Conservation (phyloP, 352 stramenopile genomes). For the Globisporangium iwayamae region DNA sequence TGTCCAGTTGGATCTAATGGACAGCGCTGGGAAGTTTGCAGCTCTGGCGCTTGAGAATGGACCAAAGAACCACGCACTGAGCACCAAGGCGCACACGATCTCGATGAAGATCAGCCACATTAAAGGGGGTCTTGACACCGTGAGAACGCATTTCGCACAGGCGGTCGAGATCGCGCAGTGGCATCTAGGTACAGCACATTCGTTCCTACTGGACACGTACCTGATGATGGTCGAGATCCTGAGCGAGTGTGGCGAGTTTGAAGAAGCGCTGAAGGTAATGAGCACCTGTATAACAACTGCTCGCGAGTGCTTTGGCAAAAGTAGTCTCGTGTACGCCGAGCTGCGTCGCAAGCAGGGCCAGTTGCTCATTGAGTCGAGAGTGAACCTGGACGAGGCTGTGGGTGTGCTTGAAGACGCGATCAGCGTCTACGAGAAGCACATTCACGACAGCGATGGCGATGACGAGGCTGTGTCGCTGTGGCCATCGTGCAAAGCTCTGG, state of each 20-base stretch:
- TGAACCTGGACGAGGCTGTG: conserved; percentile 26
- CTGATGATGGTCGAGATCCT: conserved; percentile 53
- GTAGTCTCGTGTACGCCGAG: conserved; percentile 48
- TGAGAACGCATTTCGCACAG: conserved; percentile 22
- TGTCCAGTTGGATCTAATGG: conserved; percentile 13
- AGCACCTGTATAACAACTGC: conserved; percentile 26
- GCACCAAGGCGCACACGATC: conserved; percentile 25
- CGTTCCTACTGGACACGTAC: conserved; percentile 37
- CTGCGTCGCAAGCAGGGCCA: conserved; percentile 38
- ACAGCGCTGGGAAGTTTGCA: conserved; percentile 27
- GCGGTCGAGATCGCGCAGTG: conserved; percentile 35
- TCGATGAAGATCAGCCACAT: conserved; percentile 29
- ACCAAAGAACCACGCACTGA: conserved; percentile 23
- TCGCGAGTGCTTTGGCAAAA: conserved; percentile 42
- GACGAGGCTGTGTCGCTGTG: conserved; percentile 1
- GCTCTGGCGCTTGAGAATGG: conserved; percentile 36
- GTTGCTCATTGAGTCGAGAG: conserved; percentile 22
- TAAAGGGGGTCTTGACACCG: conserved; percentile 15
- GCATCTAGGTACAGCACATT: conserved; percentile 37
- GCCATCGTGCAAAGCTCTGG: conserved; percentile 20
- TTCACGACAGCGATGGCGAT: conserved; percentile 14
- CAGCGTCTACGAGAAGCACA: conserved; percentile 46
- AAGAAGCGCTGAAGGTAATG: conserved; percentile 25
- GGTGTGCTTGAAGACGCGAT: conserved; percentile 54
- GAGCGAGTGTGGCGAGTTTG: conserved; percentile 15